These are phyloP conservation scores for Dunaliella sp. DNA, from an alignment of 139 green algal genomes.

Conservation along the genomic window DNA sequence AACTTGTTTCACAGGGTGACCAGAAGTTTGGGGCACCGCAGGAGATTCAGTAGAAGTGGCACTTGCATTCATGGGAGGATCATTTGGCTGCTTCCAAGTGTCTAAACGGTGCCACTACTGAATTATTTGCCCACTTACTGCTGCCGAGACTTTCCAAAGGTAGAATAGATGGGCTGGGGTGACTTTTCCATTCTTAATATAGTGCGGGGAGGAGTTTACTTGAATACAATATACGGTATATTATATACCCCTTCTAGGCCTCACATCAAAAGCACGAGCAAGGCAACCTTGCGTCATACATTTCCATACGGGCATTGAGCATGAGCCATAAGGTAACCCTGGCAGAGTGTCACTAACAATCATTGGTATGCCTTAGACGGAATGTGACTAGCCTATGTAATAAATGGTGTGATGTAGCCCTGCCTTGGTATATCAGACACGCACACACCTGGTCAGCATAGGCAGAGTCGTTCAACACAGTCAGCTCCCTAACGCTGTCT, in stretches of 20 bases:
- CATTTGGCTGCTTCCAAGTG: too few species aligned
- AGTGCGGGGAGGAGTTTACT: not conserved
- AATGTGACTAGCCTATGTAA: not conserved
- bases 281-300: not conserved
- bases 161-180: not conserved
- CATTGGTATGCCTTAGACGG: not conserved
- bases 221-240: not conserved
- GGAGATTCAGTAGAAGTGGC: too few species aligned
- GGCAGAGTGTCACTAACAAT: not conserved
- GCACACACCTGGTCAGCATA: not conserved
- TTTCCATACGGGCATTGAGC: not conserved
- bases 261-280: not conserved
- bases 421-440: not conserved
- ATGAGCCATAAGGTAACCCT: not conserved
- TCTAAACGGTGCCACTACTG: too few species aligned
- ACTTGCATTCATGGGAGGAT: too few species aligned
- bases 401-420: not conserved
- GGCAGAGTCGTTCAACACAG: not conserved
- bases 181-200: not conserved
- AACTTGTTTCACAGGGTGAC: too few species aligned
- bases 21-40: too few species aligned
- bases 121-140: too few species aligned
- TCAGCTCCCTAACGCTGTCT: not conserved
- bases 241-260: too few species aligned
- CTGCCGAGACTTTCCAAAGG: too few species aligned